Evolutionary conservation across 805 yeast genomes (phyloP).

Genomic region (Kluyveromyces siamensis): DNA sequence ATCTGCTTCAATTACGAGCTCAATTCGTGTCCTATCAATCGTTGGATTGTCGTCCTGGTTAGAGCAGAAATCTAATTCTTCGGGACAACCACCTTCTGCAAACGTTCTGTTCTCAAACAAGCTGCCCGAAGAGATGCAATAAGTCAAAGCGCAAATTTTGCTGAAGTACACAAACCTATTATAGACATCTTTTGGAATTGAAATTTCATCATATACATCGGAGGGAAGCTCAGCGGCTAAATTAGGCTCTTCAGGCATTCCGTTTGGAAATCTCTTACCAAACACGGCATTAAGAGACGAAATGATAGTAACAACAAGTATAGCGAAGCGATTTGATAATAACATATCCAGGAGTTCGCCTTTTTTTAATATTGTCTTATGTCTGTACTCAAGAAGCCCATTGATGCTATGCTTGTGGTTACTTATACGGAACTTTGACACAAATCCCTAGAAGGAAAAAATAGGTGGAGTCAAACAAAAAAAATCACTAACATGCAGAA

Average conservation of each 20-base stretch:
- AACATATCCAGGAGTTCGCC: not conserved
- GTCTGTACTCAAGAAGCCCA: no score
- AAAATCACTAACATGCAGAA: not conserved
- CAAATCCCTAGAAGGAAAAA: no score
- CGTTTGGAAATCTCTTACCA: not conserved
- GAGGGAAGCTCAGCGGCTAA: slow-evolving; percentile 1
- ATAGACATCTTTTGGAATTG: slow-evolving; percentile 13
- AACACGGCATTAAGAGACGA: not conserved
- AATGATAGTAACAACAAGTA: not conserved
- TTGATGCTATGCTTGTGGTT: no score
- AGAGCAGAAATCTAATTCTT: slow-evolving; percentile 23
- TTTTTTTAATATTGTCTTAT: no score
- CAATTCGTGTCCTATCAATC: slow-evolving; percentile 27
- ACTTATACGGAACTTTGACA: no score
- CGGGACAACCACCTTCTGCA: slow-evolving; percentile 28
- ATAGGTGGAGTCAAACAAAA: no score
- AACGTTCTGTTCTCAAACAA: slow-evolving; percentile 19
- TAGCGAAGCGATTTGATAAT: not conserved
- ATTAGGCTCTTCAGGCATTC: not conserved
- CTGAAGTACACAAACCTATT: slow-evolving; percentile 26
- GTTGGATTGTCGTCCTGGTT: slow-evolving; percentile 20
- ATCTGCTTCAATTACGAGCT: slow-evolving; percentile 34
- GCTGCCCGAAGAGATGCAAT: slow-evolving; percentile 25
- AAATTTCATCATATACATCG: not conserved
- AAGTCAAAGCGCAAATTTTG: slow-evolving; percentile 27